Conservation (phyloP, 164 flowering plant genomes). For the Magnolia officinalis region DNA sequence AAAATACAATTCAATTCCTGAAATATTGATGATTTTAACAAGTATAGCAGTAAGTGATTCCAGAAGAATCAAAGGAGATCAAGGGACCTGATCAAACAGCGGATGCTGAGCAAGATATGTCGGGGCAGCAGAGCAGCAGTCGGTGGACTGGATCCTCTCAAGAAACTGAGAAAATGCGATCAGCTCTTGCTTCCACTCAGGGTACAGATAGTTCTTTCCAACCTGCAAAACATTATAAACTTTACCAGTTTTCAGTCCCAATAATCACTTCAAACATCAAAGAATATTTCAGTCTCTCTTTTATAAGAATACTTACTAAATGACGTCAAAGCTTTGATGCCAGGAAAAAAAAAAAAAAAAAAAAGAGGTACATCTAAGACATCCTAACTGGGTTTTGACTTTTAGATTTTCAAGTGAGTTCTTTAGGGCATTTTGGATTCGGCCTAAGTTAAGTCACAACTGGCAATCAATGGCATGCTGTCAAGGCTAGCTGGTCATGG, state of each 20-base stretch:
- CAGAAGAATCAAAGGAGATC: constrained; percentile 1
- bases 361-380: no score
- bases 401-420: no score
- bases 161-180: constrained; percentile 85
- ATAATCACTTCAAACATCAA: not conserved
- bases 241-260: not conserved
- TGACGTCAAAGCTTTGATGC: no score
- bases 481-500: no score
- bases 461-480: no score
- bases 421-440: no score
- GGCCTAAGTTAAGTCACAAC: no score
- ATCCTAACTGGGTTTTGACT: no score
- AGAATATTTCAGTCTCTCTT: no score
- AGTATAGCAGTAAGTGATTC: not conserved
- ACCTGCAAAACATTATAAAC: constrained; percentile 51
- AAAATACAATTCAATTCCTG: not conserved
- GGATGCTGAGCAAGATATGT: constrained; percentile 98
- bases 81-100: constrained; percentile 82
- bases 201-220: constrained; percentile 78
- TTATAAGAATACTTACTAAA: no score
- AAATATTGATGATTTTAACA: not conserved
- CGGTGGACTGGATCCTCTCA: constrained; percentile 67
- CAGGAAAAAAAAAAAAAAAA: no score
- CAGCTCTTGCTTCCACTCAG: constrained; percentile 96
- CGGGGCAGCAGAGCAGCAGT: constrained; percentile 29